These are phyloP conservation scores for Aspergillus nanangensis DNA, from an alignment of 495 filamentous ascomycete species.

Conservation along the genomic window DNA sequence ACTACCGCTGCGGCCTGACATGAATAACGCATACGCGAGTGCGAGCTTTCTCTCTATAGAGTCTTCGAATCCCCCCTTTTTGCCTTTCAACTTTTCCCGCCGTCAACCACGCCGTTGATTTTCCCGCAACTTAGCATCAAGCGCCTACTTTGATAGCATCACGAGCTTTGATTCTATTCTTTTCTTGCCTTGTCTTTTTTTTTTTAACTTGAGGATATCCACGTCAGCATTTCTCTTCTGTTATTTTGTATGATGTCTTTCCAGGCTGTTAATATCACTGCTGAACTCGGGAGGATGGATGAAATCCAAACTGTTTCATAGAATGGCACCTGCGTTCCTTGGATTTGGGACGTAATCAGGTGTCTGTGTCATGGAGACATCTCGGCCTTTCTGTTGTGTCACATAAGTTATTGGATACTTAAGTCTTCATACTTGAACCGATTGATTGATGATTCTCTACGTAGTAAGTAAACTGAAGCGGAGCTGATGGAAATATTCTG, in stretches of 20 bases:
- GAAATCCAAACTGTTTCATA: no score
- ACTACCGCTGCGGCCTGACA: slow-evolving; percentile 16
- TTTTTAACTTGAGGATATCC: neutral
- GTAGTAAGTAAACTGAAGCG: no score
- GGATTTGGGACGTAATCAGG: no score
- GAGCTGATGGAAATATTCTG: neutral
- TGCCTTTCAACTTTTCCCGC: neutral
- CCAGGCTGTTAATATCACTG: neutral
- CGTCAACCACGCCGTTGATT: neutral
- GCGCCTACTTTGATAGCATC: neutral
- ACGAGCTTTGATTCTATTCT: no score
- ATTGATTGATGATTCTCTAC: no score
- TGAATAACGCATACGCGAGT: no score
- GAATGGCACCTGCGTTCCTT: no score
- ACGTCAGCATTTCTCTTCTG: neutral
- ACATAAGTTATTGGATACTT: neutral
- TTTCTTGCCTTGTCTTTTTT: neutral
- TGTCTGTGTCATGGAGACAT: no score
- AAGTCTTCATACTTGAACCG: neutral
- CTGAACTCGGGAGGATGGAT: no score
- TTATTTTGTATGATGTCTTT: neutral
- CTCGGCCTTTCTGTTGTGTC: no score
- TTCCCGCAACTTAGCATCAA: neutral
- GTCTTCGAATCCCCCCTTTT: neutral
- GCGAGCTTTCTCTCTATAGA: neutral